phyloP scores from a whole-genome alignment of 805 yeast genomes.

The Candida chilensis region DNA sequence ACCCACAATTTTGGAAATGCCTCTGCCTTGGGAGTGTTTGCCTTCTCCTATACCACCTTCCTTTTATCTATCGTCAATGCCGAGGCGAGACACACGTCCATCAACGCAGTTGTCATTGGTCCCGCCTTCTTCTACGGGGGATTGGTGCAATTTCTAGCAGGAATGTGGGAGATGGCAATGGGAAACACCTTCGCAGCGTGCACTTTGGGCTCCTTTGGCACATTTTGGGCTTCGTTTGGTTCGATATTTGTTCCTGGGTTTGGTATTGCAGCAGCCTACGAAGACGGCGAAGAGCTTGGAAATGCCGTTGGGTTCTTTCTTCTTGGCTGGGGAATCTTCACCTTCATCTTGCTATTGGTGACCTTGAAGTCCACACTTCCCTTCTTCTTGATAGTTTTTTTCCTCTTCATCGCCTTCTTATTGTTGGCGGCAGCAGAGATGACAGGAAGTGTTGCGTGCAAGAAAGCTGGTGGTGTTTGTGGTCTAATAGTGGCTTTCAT shows the following conservation, averaged over 20 bases:
- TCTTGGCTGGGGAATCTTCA: conserved; percentile 57
- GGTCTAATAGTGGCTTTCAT: conserved; percentile 53
- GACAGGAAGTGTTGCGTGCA: conserved; percentile 26
- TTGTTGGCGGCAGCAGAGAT: conserved; percentile 42
- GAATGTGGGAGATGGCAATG: conserved; percentile 67
- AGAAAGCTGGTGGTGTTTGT: conserved; percentile 53
- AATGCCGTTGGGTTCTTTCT: conserved; percentile 52
- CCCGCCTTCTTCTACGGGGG: conserved; percentile 70
- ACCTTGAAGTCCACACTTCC: too few relatives aligned
- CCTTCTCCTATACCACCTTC: conserved; percentile 62
- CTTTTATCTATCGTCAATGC: conserved; percentile 56
- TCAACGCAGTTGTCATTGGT: conserved; percentile 54
- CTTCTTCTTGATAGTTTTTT: conserved; percentile 42
- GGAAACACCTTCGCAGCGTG: conserved; percentile 66
- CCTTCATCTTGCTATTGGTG: conserved; percentile 46
- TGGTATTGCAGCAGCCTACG: conserved; percentile 32
- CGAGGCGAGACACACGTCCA: conserved; percentile 58
- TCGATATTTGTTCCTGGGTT: conserved; percentile 46
- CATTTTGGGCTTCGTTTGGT: conserved; percentile 73
- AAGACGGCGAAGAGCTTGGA: conserved; percentile 29
- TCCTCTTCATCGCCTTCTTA: conserved; percentile 46
- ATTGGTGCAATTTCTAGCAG: conserved; percentile 60
- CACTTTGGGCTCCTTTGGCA: conserved; percentile 35
- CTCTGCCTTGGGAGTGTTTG: conserved; percentile 66
- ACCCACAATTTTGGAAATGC: conserved; percentile 48